Evolutionary conservation across 2,329 filamentous ascomycete genomes (phyloP).

Genomic region (Verticillium dahliae): DNA sequence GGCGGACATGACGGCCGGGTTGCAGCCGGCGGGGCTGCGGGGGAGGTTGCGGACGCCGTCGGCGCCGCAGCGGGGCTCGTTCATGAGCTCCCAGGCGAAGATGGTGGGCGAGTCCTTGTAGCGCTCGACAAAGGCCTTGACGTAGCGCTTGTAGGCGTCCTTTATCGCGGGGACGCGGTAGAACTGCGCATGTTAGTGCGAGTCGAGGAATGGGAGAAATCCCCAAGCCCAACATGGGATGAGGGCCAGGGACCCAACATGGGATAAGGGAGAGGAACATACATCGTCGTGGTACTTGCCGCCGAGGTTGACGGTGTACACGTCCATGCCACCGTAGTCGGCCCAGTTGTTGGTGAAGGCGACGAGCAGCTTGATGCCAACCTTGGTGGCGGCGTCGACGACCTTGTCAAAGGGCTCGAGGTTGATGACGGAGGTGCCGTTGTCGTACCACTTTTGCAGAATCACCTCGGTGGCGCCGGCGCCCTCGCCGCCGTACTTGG

Average conservation of each 20-base stretch:
- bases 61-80: slow-evolving; percentile 49
- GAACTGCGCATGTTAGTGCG: slow-evolving; percentile 25
- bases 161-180: slow-evolving; percentile 44
- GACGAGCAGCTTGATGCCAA: slow-evolving; percentile 42
- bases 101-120: slow-evolving; percentile 54
- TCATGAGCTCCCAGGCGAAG: slow-evolving; percentile 62
- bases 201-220: not conserved
- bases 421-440: slow-evolving; percentile 39
- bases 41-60: slow-evolving; percentile 38
- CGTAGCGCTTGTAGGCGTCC: slow-evolving; percentile 49
- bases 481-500: slow-evolving; percentile 44
- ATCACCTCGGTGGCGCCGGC: slow-evolving; percentile 36
- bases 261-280: slow-evolving; percentile 5
- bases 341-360: slow-evolving; percentile 49
- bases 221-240: not conserved
- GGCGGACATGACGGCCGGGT: slow-evolving; percentile 30
- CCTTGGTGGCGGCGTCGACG: slow-evolving; percentile 37
- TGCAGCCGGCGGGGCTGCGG: slow-evolving; percentile 27
- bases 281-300: slow-evolving; percentile 41
- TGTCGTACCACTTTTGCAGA: slow-evolving; percentile 36
- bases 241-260: too few relatives aligned
- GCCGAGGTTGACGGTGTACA: slow-evolving; percentile 44
- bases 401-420: slow-evolving; percentile 40
- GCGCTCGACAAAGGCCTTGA: slow-evolving; percentile 51
- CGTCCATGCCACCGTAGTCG: slow-evolving; percentile 48